Percentiles rank a stretch among this genome's conserved stretches.
These are phyloP conservation scores for Cyclotella distinguenda DNA, from an alignment of 108 stramenopile genomes.

Conservation along the genomic window DNA sequence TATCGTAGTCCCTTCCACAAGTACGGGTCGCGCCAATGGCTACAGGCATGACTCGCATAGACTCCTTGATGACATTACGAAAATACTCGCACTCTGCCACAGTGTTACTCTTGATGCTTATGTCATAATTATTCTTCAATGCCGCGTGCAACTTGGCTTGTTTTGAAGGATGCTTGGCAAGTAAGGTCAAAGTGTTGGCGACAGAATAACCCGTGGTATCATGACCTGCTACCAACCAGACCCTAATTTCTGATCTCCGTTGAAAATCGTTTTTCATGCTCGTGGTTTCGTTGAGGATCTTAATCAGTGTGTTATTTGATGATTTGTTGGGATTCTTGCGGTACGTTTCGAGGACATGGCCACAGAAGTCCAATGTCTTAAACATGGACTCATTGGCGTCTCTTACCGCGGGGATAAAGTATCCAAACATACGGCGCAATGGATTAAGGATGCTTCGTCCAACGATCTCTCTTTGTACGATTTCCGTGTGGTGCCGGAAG, in stretches of 20 bases:
- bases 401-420: slow-evolving; percentile 1
- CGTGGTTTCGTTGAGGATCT: neutral
- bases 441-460: neutral
- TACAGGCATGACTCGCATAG: slow-evolving; percentile 26
- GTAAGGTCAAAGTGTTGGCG: neutral
- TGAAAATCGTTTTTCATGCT: neutral
- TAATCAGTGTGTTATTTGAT: slow-evolving; percentile 14
- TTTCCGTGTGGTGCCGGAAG: neutral
- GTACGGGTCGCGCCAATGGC: slow-evolving; percentile 9
- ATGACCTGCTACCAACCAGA: slow-evolving; percentile 13
- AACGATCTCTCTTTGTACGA: neutral
- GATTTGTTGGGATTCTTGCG: slow-evolving; percentile 7
- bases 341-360: slow-evolving; percentile 20
- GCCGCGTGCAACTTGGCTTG: neutral
- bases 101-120: too few relatives aligned
- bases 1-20: slow-evolving; percentile 18
- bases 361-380: neutral
- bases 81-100: neutral
- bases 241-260: neutral
- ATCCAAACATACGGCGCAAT: neutral
- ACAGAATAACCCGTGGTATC: slow-evolving; percentile 17
- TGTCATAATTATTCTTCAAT: slow-evolving; percentile 2
- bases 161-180: slow-evolving; percentile 9
- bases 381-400: neutral
- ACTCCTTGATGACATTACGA: slow-evolving; percentile 28